These are phyloP conservation scores for Debaryomyces singareniensis DNA, from an alignment of 1,139 yeast species.

Conservation along the genomic window DNA sequence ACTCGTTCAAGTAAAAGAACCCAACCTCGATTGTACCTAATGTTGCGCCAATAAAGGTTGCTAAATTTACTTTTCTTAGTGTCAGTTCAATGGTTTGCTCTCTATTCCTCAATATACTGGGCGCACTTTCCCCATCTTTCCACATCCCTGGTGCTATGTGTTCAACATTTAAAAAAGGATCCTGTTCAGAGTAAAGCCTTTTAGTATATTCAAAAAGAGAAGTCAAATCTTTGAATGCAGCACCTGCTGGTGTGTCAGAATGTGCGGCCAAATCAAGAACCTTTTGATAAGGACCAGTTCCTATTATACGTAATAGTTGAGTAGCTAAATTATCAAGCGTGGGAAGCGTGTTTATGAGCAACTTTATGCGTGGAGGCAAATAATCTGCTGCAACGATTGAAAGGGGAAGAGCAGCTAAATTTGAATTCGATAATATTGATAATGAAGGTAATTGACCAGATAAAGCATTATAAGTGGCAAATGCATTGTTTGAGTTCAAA, in stretches of 20 bases:
- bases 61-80: slow-evolving; percentile 75
- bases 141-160: slow-evolving; percentile 61
- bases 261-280: slow-evolving; percentile 67
- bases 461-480: slow-evolving; percentile 38
- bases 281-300: slow-evolving; percentile 67
- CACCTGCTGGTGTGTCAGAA: slow-evolving; percentile 67
- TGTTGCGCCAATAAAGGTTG: slow-evolving; percentile 81
- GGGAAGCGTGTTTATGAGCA: slow-evolving; percentile 61
- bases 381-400: slow-evolving; percentile 50
- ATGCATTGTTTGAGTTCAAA: slow-evolving; percentile 35
- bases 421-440: slow-evolving; percentile 42
- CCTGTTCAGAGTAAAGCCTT: slow-evolving; percentile 55
- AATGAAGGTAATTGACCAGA: slow-evolving; percentile 34
- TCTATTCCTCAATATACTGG: slow-evolving; percentile 49
- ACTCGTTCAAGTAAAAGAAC: slow-evolving; percentile 76
- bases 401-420: slow-evolving; percentile 53
- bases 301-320: slow-evolving; percentile 63
- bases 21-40: slow-evolving; percentile 83
- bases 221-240: slow-evolving; percentile 65
- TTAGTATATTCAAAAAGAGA: slow-evolving; percentile 72
- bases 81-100: slow-evolving; percentile 66
- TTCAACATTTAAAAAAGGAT: slow-evolving; percentile 59
- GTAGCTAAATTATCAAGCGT: slow-evolving; percentile 69
- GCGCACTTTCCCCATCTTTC: slow-evolving; percentile 58
- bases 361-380: slow-evolving; percentile 54